A percentile compares a stretch with the other conserved stretches of the same genome.
Conservation (phyloP, 306 rosid genomes). For the Calophaca sinica region DNA sequence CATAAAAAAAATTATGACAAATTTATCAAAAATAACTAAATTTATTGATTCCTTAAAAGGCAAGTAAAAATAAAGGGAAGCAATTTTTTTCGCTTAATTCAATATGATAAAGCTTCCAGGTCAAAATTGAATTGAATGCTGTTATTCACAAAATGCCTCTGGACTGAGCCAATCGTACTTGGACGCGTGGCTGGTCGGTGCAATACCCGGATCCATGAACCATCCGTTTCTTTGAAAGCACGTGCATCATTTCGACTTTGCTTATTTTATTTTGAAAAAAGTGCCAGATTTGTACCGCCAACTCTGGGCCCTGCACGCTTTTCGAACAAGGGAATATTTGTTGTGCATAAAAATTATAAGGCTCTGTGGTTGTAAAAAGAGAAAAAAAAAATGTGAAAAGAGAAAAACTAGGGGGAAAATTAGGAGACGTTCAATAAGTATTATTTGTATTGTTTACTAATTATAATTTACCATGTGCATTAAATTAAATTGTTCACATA, state of each 20-base stretch:
- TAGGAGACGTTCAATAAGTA: no score
- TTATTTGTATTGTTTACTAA: no score
- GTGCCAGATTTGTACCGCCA: neutral
- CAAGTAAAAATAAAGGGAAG: no score
- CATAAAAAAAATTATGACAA: no score
- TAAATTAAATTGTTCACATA: no score
- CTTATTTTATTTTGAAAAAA: neutral
- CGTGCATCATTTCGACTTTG: conserved; percentile 3
- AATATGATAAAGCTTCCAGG: neutral
- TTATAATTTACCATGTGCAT: no score
- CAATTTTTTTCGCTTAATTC: neutral
- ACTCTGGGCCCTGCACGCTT: neutral
- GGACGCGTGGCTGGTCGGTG: neutral
- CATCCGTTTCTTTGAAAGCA: neutral
- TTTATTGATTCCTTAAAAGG: no score
- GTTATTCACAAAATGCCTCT: neutral
- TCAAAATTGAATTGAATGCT: neutral
- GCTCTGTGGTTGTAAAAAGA: no score
- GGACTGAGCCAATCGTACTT: neutral
- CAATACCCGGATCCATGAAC: conserved; percentile 8
- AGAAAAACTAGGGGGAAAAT: no score
- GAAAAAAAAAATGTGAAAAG: no score
- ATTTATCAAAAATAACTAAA: no score
- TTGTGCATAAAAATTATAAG: neutral
- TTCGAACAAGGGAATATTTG: neutral